Base-by-base conservation (phyloP, 2,329 filamentous ascomycete species). In the Achaetomium macrosporum region DNA sequence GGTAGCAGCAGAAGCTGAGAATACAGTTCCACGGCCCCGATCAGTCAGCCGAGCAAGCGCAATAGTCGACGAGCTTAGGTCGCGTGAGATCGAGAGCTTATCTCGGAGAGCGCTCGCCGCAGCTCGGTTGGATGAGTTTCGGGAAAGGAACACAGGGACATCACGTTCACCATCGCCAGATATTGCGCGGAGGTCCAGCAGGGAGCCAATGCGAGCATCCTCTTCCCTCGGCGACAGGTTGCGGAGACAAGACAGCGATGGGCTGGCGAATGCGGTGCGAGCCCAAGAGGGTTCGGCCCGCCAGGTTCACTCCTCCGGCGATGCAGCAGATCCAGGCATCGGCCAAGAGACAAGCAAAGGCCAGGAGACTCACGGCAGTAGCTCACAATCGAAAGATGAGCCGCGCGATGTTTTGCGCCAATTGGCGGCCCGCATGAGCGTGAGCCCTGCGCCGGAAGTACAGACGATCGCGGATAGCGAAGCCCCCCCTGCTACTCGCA, bases 121-220 rank as follows among this genome's bases (percentile, higher is more conserved):
- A 7, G 73, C 74, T 49, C 71, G 72, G 31, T 65, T 82, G 2
- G 77, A 76, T 33, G 78, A 80, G 63, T 79, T 80, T 50, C 70
- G 73, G 37, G 74, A 78, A 50, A 69, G 66, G 52, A 79, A 81
- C 60, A 71, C 73, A 4, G 66, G 67, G 41, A 65, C 66, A 57
- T 71, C 72, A 8, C 66, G 70, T 45, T 73, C 73, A 10, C 63
- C 70, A 7, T 76, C 73, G 1, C 73, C 75, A 13, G 73, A 75
- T 44, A 51, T 61, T 12, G 63, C 61, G 42, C 69, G 65, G 9
- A 65, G 58, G 39, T 59, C 64, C 3, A 67, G 61, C 51, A 64
- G 50, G 12, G 68, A 68, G 41, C 56, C 55, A n/a, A 47, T 54
- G n/a, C 48, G 48, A 25, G 54, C 59, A 13, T 56, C 56, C 9